Base-by-base conservation (phyloP, 2,329 filamentous ascomycete genomes). In the Cercospora sp. region DNA sequence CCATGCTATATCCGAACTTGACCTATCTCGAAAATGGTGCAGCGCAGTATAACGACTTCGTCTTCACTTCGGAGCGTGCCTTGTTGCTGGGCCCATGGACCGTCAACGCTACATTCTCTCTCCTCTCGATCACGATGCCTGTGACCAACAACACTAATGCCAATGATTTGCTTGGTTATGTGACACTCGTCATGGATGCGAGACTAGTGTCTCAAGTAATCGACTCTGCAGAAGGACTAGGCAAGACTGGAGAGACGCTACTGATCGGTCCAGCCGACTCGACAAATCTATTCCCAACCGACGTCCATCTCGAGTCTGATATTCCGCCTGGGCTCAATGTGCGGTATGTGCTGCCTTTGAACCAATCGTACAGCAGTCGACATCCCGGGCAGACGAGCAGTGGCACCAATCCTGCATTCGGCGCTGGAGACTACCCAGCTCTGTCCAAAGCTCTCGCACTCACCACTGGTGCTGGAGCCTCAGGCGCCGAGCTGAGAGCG, bases 51-150 rank as follows among this genome's bases (percentile, higher is more conserved):
- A n/a, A 63, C 16, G 63, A 58, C 18, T 60, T 51, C 30, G 60
- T 40, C 5, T 69, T 78, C 1, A 76, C 77, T 13, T 66, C 71
- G 1, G 68, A 77, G 59, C 79, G 80, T 71, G 88, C 88, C 0
- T 82, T 97, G n/a, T 80, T 97, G 1, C 84, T 95, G 0, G 94
- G 94, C 0, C 93, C 93, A 0, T 83, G 92, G 66, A 83, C 87
- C 26, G 80, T 95, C 70, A 95, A 96, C 76, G 81, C 86, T 55
- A 87, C 88, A 0, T 91, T 90, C 71, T 91, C 91, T 23, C 82
- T 97, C 10, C 78, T 97, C 12, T 97, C 93, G 2, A 83, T 97
- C 67, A 97, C 93, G 0, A 81, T 94, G 16, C 92, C 93, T 0
- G 88, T 97, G 63, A 86, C 91, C 68, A 89, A 90, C 76, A 91